These are phyloP conservation scores for Biscogniauxia sp. DNA, from an alignment of 2,329 filamentous ascomycete species.

Conservation along the genomic window DNA sequence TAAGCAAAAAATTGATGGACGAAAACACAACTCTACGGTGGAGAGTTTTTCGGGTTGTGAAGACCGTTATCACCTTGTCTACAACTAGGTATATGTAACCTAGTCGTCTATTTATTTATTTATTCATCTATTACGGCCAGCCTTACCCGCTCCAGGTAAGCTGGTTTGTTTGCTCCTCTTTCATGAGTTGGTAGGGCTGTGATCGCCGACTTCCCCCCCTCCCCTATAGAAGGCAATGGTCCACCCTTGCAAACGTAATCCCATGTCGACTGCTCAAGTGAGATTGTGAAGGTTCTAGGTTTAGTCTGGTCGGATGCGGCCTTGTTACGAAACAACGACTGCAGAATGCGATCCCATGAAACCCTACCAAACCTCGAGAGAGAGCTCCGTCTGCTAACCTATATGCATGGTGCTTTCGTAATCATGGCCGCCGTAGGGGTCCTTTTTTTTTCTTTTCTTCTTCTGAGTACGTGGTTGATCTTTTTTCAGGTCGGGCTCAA, in stretches of 20 bases:
- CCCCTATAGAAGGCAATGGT: neutral
- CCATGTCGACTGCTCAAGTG: neutral
- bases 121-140: too few species aligned
- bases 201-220: neutral
- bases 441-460: neutral
- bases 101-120: too few species aligned
- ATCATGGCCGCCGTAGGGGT: neutral
- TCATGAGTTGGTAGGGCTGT: too few species aligned
- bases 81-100: too few species aligned
- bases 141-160: too few species aligned
- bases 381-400: neutral
- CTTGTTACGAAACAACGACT: neutral
- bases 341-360: neutral
- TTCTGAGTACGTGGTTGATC: neutral
- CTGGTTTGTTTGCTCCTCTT: too few species aligned
- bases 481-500: neutral
- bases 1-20: too few species aligned
- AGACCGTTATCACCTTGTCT: too few species aligned
- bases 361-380: too few species aligned
- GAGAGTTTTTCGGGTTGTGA: too few species aligned
- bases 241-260: neutral
- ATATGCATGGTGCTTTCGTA: neutral
- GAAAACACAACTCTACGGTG: too few species aligned
- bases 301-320: neutral
- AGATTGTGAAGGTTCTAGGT: neutral